Percentiles rank a stretch among this genome's conserved stretches.
Conservation (phyloP, 2,329 filamentous ascomycete species). For the Amauroascus niger region DNA sequence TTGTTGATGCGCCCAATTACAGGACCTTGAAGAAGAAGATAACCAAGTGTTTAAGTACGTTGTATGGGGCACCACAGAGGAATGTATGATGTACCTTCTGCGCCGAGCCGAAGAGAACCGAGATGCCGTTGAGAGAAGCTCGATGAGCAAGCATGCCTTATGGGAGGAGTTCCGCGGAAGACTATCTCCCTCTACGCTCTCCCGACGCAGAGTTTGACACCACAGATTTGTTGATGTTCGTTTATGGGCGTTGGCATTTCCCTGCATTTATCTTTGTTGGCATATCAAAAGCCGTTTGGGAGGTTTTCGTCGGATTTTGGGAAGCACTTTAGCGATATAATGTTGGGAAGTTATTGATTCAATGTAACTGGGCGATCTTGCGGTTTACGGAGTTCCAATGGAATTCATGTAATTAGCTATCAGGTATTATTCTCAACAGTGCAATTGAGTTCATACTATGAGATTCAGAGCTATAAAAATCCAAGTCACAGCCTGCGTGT, state of each 20-base stretch:
- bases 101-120: constrained; percentile 64
- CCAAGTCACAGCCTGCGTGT: too few species aligned
- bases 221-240: not conserved
- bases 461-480: too few species aligned
- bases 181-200: not conserved
- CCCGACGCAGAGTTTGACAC: not conserved
- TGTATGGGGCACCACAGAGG: constrained; percentile 50
- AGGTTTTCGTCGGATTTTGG: constrained; percentile 1
- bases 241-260: not conserved
- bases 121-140: constrained; percentile 48
- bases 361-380: not conserved
- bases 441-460: too few species aligned
- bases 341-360: not conserved
- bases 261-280: not conserved
- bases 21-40: constrained; percentile 24
- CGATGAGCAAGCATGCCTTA: constrained; percentile 15
- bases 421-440: too few species aligned
- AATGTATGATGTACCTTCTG: constrained; percentile 53
- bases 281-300: not conserved
- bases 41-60: constrained; percentile 50
- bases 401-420: too few species aligned
- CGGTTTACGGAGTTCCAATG: too few species aligned
- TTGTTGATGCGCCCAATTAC: constrained; percentile 24
- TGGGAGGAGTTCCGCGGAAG: constrained; percentile 17
- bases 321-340: constrained; percentile 3